Conservation (phyloP, 306 rosid genomes). For the Glycyrrhiza uralensis region DNA sequence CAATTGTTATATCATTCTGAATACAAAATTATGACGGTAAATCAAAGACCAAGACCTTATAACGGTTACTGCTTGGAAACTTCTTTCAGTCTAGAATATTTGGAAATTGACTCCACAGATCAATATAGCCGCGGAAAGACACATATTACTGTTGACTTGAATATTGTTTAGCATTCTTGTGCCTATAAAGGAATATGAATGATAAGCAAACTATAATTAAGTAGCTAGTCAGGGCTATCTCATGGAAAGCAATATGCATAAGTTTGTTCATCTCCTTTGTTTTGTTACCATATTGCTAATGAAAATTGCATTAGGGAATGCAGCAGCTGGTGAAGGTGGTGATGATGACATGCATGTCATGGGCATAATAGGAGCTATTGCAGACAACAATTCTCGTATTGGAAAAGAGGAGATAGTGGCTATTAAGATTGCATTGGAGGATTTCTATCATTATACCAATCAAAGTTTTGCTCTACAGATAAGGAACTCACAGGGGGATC, state of each 20-base stretch:
- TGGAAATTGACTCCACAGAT: no score
- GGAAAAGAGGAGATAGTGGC: slow-evolving; percentile 54
- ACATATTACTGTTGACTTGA: no score
- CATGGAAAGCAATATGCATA: slow-evolving; percentile 2
- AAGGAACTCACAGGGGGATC: slow-evolving; percentile 31
- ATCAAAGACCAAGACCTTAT: no score
- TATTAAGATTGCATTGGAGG: slow-evolving; percentile 44
- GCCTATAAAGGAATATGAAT: neutral
- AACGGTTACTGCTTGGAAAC: no score
- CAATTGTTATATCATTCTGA: no score
- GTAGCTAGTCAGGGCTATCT: neutral
- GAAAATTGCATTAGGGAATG: neutral
- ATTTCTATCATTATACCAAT: slow-evolving; percentile 17
- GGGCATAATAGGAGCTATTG: slow-evolving; percentile 37
- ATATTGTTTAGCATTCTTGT: no score
- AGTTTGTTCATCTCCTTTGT: neutral
- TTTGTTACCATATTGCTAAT: neutral
- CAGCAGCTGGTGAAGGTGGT: neutral
- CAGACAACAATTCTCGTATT: slow-evolving; percentile 31
- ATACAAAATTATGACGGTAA: no score
- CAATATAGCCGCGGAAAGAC: no score
- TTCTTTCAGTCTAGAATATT: no score
- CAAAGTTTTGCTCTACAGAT: slow-evolving; percentile 22
- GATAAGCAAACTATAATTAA: neutral
- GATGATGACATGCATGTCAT: no score